Conservation (phyloP, 495 filamentous ascomycete genomes). For the Penicillium goetzii region DNA sequence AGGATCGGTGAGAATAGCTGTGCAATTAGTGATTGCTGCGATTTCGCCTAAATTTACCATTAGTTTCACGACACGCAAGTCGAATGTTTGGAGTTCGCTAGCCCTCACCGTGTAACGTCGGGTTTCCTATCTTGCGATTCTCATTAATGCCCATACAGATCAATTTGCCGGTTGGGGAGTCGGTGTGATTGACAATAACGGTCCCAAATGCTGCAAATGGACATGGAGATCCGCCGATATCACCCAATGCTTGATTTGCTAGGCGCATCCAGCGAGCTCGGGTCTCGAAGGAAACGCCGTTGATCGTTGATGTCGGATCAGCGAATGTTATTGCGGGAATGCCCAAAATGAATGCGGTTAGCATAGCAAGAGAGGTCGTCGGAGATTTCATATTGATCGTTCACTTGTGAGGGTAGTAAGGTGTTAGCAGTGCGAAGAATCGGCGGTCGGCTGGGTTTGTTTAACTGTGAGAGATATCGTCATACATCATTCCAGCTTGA, state of each 20-base stretch:
- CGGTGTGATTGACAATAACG: background rate
- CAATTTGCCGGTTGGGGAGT: background rate
- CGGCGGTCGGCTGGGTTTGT: background rate
- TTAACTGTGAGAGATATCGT: background rate
- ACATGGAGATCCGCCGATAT: background rate
- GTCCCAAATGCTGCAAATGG: background rate
- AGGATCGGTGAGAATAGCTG: background rate
- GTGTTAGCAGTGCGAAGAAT: background rate
- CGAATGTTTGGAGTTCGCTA: background rate
- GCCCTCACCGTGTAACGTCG: background rate
- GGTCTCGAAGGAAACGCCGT: background rate
- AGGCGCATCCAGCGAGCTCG: background rate
- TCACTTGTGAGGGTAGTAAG: background rate
- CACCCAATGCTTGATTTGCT: background rate
- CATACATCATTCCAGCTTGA: background rate
- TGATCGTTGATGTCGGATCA: background rate
- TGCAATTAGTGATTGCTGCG: background rate
- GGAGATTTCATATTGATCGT: background rate
- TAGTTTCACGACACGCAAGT: background rate
- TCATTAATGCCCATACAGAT: background rate
- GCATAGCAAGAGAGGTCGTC: background rate
- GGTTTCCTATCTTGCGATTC: background rate
- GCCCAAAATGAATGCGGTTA: background rate
- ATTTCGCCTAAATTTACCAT: background rate
- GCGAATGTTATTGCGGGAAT: no score